Conservation (phyloP, 352 stramenopile species). For the Phytophthora multivora region DNA sequence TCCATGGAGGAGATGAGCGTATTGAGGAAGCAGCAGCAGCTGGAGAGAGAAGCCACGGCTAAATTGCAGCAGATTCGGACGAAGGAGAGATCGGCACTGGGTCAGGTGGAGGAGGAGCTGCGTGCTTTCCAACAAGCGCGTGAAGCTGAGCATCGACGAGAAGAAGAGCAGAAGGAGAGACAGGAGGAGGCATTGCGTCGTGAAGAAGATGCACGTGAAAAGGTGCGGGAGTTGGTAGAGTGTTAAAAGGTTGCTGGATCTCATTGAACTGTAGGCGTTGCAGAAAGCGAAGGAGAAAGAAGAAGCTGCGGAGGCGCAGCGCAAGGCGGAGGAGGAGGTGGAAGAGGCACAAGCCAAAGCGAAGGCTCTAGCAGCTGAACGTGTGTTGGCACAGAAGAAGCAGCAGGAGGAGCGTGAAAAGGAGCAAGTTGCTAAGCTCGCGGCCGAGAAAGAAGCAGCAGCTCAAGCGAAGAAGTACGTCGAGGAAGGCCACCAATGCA, state of each 20-base stretch:
- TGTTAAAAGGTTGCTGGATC: not conserved
- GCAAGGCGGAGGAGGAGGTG: slow-evolving; percentile 27
- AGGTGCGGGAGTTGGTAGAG: slow-evolving; percentile 22
- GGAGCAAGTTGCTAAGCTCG: slow-evolving; percentile 41
- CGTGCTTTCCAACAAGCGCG: slow-evolving; percentile 45
- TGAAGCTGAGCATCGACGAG: slow-evolving; percentile 32
- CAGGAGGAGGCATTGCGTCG: slow-evolving; percentile 38
- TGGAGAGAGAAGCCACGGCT: slow-evolving; percentile 37
- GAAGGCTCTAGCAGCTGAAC: slow-evolving; percentile 33
- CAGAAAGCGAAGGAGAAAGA: slow-evolving; percentile 31
- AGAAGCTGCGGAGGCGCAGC: slow-evolving; percentile 30
- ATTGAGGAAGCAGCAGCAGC: slow-evolving; percentile 39
- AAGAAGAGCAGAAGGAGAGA: slow-evolving; percentile 39
- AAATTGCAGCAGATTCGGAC: slow-evolving; percentile 51
- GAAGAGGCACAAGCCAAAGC: slow-evolving; percentile 43
- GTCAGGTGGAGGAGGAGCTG: slow-evolving; percentile 56
- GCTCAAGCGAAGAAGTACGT: slow-evolving; percentile 50
- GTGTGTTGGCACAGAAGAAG: slow-evolving; percentile 30
- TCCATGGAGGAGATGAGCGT: slow-evolving; percentile 15
- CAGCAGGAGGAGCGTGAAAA: slow-evolving; percentile 39
- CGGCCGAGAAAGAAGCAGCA: slow-evolving; percentile 38
- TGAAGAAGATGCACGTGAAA: slow-evolving; percentile 42
- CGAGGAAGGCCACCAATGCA: slow-evolving; percentile 45
- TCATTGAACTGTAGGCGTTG: slow-evolving; percentile 13
- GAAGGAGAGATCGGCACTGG: slow-evolving; percentile 45